These are phyloP conservation scores for Cymbomonas tetramitiformis DNA, from an alignment of 139 green algal genomes.

Conservation along the genomic window DNA sequence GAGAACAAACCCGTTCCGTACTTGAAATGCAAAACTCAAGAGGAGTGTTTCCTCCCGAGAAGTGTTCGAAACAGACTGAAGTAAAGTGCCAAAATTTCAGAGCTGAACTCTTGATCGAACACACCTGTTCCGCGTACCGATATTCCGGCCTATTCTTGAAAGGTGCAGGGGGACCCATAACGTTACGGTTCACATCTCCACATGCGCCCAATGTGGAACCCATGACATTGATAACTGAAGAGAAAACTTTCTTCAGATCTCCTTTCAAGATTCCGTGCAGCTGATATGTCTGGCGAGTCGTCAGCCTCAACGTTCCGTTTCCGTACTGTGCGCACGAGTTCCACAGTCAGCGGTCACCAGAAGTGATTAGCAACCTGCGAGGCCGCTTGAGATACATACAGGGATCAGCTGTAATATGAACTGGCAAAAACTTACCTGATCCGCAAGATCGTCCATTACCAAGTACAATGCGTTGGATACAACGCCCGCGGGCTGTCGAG, in stretches of 20 bases:
- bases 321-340: too few species aligned
- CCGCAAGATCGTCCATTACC: conserved; percentile 91
- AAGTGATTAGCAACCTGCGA: too few species aligned
- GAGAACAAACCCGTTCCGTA: too few species aligned
- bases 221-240: conserved; percentile 93
- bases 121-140: conserved; percentile 22
- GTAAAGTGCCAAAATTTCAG: too few species aligned
- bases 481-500: conserved; percentile 33
- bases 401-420: too few species aligned
- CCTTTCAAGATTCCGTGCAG: conserved; percentile 95
- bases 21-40: too few species aligned
- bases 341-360: too few species aligned
- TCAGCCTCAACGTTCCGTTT: conserved; percentile 92
- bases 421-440: too few species aligned
- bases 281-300: conserved; percentile 80
- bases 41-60: too few species aligned
- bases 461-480: conserved; percentile 92
- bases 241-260: conserved; percentile 94
- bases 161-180: conserved; percentile 60
- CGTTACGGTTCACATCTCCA: conserved; percentile 93
- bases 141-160: conserved; percentile 77
- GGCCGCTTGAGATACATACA: too few species aligned
- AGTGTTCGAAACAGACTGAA: too few species aligned
- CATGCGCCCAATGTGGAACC: conserved; percentile 86
- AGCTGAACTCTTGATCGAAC: too few species aligned